phyloP scores from a whole-genome alignment of 331 rosid species.

The Malus hybrid region DNA sequence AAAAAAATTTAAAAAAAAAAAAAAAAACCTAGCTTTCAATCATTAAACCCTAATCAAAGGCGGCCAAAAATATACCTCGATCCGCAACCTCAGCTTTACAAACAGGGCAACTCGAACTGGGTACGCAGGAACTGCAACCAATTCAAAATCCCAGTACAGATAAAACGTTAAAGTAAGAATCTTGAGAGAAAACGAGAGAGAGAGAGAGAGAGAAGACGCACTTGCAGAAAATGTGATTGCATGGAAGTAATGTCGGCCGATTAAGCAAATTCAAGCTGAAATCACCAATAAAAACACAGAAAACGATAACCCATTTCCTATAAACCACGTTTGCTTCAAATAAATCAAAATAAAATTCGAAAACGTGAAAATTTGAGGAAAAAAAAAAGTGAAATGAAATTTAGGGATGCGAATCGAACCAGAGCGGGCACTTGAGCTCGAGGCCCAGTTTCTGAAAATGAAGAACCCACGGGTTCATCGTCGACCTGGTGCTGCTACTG shows the following conservation, averaged over 20 bases:
- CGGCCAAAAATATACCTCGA: conserved; percentile 29
- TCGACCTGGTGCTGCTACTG: background rate
- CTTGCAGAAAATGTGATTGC: conserved; percentile 88
- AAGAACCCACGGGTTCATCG: conserved; percentile 61
- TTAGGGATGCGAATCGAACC: conserved; percentile 26
- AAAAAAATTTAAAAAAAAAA: too few species aligned
- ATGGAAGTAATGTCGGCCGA: conserved; percentile 64
- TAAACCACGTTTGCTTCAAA: background rate
- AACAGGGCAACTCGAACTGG: conserved; percentile 46
- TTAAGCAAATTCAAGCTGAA: conserved; percentile 53
- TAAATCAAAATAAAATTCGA: background rate
- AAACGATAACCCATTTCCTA: background rate
- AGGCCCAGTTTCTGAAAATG: conserved; percentile 75
- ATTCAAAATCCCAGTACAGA: background rate
- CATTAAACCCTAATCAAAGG: too few species aligned
- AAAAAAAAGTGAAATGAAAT: too few species aligned
- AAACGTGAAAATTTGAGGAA: background rate
- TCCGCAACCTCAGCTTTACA: conserved; percentile 40
- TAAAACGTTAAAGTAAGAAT: background rate
- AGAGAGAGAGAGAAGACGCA: conserved; percentile 17
- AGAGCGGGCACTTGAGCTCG: conserved; percentile 89
- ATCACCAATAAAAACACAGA: conserved; percentile 14
- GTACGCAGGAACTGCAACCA: conserved; percentile 45
- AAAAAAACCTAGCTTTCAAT: too few species aligned
- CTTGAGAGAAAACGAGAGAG: background rate